Evolutionary conservation across 208 protist genomes (phyloP).

Genomic region (Trypanosoma avium): DNA sequence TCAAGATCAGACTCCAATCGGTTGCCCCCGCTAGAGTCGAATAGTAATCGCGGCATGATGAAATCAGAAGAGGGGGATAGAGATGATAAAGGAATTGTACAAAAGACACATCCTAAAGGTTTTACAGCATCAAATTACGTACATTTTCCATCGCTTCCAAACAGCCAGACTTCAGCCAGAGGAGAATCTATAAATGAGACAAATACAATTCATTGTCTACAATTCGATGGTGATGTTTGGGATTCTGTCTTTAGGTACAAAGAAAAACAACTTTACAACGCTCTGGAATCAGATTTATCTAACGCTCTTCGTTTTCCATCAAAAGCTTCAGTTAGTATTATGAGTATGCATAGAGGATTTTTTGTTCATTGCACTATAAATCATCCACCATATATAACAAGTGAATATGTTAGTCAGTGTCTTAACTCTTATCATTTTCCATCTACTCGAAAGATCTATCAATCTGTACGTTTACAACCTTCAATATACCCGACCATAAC

Average conservation of each 20-base stretch:
- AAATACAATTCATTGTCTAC: constrained; percentile 13
- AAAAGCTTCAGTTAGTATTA: neutral
- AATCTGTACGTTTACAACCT: neutral
- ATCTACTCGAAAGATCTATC: constrained; percentile 11
- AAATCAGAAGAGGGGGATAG: no score
- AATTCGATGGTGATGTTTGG: constrained; percentile 25
- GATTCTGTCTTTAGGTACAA: neutral
- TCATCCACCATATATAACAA: neutral
- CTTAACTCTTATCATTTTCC: constrained; percentile 15
- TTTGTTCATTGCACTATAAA: constrained; percentile 6
- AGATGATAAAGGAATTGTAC: no score
- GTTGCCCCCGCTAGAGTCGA: no score
- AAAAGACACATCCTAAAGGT: no score
- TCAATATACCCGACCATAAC: neutral
- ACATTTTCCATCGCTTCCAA: neutral
- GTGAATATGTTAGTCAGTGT: neutral
- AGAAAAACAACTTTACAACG: constrained; percentile 1
- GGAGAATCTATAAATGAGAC: neutral
- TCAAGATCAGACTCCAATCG: no score
- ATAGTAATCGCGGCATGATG: no score
- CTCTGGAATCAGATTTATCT: constrained; percentile 6
- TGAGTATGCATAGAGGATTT: constrained; percentile 6
- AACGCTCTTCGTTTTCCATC: constrained; percentile 10
- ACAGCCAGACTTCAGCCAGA: neutral
- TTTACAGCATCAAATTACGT: no score